Evolutionary conservation across 2,329 filamentous ascomycete genomes (phyloP), one percentile per base, ranked within the genome.

Genomic region (Aspergillus persii): DNA sequence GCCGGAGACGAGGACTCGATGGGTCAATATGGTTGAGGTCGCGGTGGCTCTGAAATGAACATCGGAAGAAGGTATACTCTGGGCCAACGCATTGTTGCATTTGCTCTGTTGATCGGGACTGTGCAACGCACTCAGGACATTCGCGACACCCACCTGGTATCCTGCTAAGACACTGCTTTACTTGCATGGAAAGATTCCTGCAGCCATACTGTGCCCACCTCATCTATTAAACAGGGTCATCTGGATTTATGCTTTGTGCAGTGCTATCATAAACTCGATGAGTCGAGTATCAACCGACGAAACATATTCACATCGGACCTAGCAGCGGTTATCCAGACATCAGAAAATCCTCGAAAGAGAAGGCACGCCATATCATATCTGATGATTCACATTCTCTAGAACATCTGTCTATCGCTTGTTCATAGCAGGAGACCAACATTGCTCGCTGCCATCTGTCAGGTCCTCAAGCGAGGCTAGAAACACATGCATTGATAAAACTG

Each of bases 1-100:
- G 46, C 77, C 78, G 0, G 79, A 80, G 63, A 74, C 76, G 8
- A 70, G 79, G 26, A 76, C 77, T 9, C 73, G 79, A 53, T 80
- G 77, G 77, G 70, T 81, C 44, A 80, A 80, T 63, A 78, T 75
- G 64, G 76, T 81, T 15, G 77, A 81, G 57, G 69, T 81, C 54
- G 74, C 77, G 4, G 71, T 81, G 23, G 73, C 72, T 47, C 63
- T 79, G 29, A 78, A 75, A 66, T 78, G 72, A 76, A 26, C 2
- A 23, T 23, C 18, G 18, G 18, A 23, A 23, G 18, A 23, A 23
- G 18, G 18, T 23, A 23, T 23, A 23, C 18, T 23, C 18, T 23
- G 18, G 18, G 18, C 18, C 18, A 23, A 23, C 18, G 18, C 1
- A 23, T 23, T 23, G 18, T 23, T 23, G 18, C 18, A 23, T 23